phyloP scores from a whole-genome alignment of 169 alveolate species.

The Eimeria tenella region DNA sequence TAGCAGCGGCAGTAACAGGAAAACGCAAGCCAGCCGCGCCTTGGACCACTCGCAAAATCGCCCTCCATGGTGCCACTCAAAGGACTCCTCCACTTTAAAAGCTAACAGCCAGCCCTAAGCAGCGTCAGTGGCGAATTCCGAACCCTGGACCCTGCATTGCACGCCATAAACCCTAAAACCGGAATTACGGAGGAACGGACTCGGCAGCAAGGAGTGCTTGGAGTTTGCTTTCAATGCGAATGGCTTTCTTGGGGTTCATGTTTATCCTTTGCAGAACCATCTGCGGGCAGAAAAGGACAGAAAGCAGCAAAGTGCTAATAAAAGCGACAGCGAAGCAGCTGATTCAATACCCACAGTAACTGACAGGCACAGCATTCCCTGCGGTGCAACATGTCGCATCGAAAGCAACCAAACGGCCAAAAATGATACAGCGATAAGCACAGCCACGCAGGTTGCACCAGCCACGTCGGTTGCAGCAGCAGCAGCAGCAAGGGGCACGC shows the following conservation, averaged over 20 bases:
- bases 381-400: too few relatives aligned
- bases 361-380: too few relatives aligned
- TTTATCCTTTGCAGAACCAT: slow-evolving; percentile 29
- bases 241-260: slow-evolving; percentile 64
- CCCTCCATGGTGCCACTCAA: too few relatives aligned
- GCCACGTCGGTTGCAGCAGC: not conserved
- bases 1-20: not conserved
- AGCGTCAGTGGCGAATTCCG: not conserved
- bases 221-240: slow-evolving; percentile 49
- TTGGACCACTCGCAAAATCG: too few relatives aligned
- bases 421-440: too few relatives aligned
- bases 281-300: slow-evolving; percentile 39
- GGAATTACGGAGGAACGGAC: not conserved
- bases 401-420: too few relatives aligned
- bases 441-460: not conserved
- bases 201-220: slow-evolving; percentile 69
- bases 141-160: not conserved
- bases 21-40: not conserved
- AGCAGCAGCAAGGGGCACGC: not conserved
- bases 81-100: too few relatives aligned
- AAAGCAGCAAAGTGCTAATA: not conserved
- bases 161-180: slow-evolving; percentile 3
- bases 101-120: not conserved
- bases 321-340: too few relatives aligned
- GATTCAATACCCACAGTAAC: too few relatives aligned